Conservation (phyloP, 495 filamentous ascomycete genomes). For the Alectoria sarmentosa region DNA sequence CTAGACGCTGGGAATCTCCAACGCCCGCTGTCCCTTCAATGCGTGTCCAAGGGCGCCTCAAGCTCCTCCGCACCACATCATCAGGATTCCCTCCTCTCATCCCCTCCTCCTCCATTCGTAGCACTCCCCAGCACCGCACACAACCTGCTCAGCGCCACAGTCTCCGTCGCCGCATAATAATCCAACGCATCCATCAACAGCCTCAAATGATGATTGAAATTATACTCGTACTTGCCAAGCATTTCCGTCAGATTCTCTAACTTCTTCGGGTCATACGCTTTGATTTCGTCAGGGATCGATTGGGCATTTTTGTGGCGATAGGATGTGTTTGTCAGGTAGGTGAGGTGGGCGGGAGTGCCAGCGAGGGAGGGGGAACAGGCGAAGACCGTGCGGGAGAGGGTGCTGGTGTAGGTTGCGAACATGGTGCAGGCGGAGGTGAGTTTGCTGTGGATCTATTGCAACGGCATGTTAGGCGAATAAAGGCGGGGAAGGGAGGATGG, state of each 20-base stretch:
- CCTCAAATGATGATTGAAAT: slow-evolving; percentile 84
- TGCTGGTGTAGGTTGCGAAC: slow-evolving; percentile 79
- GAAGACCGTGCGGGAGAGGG: slow-evolving; percentile 70
- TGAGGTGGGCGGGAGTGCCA: slow-evolving; percentile 31
- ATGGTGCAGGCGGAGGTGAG: slow-evolving; percentile 86
- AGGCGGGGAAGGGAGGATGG: not conserved
- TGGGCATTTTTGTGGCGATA: slow-evolving; percentile 28
- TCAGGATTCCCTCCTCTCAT: slow-evolving; percentile 14
- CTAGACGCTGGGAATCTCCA: not conserved
- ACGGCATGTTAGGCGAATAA: not conserved
- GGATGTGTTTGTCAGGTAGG: slow-evolving; percentile 22
- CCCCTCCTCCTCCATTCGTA: slow-evolving; percentile 54
- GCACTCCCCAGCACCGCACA: slow-evolving; percentile 71
- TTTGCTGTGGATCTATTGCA: slow-evolving; percentile 81
- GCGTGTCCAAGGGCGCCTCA: not conserved
- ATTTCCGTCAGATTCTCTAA: slow-evolving; percentile 59
- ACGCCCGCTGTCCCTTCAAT: not conserved
- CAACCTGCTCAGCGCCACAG: slow-evolving; percentile 82
- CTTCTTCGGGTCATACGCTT: slow-evolving; percentile 23
- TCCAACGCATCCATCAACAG: slow-evolving; percentile 90
- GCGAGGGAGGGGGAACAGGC: slow-evolving; percentile 68
- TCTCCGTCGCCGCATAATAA: slow-evolving; percentile 95
- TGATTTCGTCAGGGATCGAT: slow-evolving; percentile 30
- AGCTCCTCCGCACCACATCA: not conserved
- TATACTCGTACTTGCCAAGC: slow-evolving; percentile 79